Percentiles rank a stretch among this genome's conserved stretches.
phyloP scores from a whole-genome alignment of 176 grass and related monocot genomes.

The Triticum turgidum region DNA sequence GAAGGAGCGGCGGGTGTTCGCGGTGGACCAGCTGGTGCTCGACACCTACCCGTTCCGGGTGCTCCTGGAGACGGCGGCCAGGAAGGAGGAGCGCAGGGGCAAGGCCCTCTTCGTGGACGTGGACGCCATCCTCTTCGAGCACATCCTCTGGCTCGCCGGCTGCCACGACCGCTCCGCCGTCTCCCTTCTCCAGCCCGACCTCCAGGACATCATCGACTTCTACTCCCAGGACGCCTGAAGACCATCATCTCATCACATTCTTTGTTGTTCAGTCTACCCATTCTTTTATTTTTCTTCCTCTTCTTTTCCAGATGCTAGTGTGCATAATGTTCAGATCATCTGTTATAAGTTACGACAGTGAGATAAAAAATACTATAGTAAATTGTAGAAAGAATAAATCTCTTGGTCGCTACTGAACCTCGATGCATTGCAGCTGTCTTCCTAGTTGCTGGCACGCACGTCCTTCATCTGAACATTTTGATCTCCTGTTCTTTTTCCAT shows the following conservation, averaged over 20 bases:
- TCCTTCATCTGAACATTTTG: background rate
- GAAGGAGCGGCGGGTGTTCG: slow-evolving; percentile 86
- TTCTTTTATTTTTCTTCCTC: background rate
- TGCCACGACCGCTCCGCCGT: slow-evolving; percentile 58
- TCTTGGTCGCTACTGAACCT: background rate
- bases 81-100: slow-evolving; percentile 38
- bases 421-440: background rate
- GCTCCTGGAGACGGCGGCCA: slow-evolving; percentile 68
- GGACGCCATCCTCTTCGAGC: slow-evolving; percentile 91
- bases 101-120: slow-evolving; percentile 69
- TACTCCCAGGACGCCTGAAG: slow-evolving; percentile 84
- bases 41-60: slow-evolving; percentile 87
- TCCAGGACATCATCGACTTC: slow-evolving; percentile 98
- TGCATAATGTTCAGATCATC: slow-evolving; percentile 23
- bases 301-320: background rate
- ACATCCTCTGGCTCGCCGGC: slow-evolving; percentile 80
- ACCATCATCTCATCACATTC: background rate
- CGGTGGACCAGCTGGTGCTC: slow-evolving; percentile 76
- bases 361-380: background rate
- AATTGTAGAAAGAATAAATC: background rate
- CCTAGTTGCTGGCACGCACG: background rate
- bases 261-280: too few species aligned
- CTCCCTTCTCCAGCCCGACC: slow-evolving; percentile 66
- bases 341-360: background rate
- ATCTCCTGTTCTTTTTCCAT: background rate